These are phyloP conservation scores for Juglanconis juglandina DNA, from an alignment of 2,329 filamentous ascomycete species.

Conservation along the genomic window DNA sequence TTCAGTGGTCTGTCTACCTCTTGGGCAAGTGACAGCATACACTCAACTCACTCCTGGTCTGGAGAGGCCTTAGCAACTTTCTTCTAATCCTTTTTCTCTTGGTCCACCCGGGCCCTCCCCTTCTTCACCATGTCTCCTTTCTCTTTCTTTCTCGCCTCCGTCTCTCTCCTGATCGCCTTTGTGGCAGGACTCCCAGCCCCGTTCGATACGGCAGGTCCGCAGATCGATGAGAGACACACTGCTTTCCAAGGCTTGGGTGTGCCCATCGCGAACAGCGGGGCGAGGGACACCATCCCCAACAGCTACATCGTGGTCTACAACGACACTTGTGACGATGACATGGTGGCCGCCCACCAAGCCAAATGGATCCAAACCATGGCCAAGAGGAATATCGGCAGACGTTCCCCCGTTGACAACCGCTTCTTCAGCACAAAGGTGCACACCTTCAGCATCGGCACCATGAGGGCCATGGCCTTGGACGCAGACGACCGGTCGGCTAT, in stretches of 20 bases:
- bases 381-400: constrained; percentile 56
- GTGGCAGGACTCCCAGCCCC: constrained; percentile 7
- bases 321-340: constrained; percentile 44
- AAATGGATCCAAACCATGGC: constrained; percentile 46
- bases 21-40: neutral
- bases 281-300: constrained; percentile 48
- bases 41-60: neutral
- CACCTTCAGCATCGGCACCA: constrained; percentile 44
- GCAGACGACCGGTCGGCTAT: constrained; percentile 33
- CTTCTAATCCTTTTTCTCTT: neutral
- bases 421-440: constrained; percentile 45
- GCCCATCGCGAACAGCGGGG: constrained; percentile 48
- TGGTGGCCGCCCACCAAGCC: constrained; percentile 47
- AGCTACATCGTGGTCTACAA: constrained; percentile 66
- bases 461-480: constrained; percentile 48
- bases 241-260: constrained; percentile 30
- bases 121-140: neutral
- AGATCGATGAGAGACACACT: neutral
- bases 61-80: neutral
- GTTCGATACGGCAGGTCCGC: neutral
- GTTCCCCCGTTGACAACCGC: constrained; percentile 41
- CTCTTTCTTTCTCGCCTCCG: constrained; percentile 9
- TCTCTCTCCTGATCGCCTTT: constrained; percentile 12
- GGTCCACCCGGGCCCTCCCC: neutral
- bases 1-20: neutral